phyloP scores from a whole-genome alignment of 345 rosid genomes.

The Sisymbrium irio region DNA sequence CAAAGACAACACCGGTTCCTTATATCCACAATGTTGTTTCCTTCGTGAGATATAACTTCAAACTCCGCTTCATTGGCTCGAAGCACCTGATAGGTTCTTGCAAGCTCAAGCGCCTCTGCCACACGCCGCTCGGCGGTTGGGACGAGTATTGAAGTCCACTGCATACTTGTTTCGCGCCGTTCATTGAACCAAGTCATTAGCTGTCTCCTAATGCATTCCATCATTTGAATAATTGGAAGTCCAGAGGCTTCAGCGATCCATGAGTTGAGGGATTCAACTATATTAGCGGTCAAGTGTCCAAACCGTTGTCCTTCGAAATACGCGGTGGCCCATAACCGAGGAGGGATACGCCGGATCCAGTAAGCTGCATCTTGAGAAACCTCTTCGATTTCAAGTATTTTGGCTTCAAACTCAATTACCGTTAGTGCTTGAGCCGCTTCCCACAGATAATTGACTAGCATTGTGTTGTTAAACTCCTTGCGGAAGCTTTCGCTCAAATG shows the following conservation, averaged over 20 bases:
- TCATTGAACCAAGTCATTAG: slow-evolving; percentile 99
- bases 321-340: slow-evolving; percentile 94
- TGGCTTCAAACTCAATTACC: slow-evolving; percentile 86
- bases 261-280: slow-evolving; percentile 72
- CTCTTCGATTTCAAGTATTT: slow-evolving; percentile 84
- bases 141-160: slow-evolving; percentile 90
- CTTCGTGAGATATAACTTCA: slow-evolving; percentile 93
- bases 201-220: slow-evolving; percentile 97
- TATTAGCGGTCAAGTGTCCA: slow-evolving; percentile 88
- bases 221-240: slow-evolving; percentile 97
- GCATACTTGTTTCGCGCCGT: slow-evolving; percentile 88
- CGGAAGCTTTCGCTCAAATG: slow-evolving; percentile 93
- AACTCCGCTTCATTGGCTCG: slow-evolving; percentile 94
- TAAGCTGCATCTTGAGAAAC: slow-evolving; percentile 89
- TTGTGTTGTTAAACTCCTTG: slow-evolving; percentile 87
- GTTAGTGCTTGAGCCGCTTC: slow-evolving; percentile 95
- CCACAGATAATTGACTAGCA: slow-evolving; percentile 89
- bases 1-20: slow-evolving; percentile 92
- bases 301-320: slow-evolving; percentile 92
- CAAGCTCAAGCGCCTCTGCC: slow-evolving; percentile 84
- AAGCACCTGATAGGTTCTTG: slow-evolving; percentile 85
- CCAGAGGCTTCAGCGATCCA: slow-evolving; percentile 97
- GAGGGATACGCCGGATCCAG: slow-evolving; percentile 93
- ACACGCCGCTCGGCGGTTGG: slow-evolving; percentile 91
- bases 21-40: slow-evolving; percentile 83